A percentile compares a stretch with the other conserved stretches of the same genome.
Evolutionary conservation across 2,329 filamentous ascomycete species (phyloP).

Genomic region (Fusarium sp.): DNA sequence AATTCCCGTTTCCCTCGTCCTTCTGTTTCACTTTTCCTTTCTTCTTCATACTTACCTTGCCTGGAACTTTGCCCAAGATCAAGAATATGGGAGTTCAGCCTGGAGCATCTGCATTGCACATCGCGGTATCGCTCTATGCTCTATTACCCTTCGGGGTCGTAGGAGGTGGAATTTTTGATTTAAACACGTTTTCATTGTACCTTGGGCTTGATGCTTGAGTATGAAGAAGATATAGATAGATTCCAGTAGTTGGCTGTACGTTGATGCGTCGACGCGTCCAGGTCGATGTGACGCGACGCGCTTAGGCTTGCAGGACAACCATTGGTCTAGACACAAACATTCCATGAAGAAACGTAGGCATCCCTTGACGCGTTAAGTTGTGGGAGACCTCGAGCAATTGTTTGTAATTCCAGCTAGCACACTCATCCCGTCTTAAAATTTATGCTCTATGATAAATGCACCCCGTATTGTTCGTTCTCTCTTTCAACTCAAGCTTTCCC

Average conservation of each 20-base stretch:
- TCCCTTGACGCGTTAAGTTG: too few species aligned
- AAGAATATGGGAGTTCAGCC: too few species aligned
- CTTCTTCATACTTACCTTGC: slow-evolving; percentile 21
- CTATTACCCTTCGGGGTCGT: slow-evolving; percentile 20
- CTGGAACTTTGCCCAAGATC: too few species aligned
- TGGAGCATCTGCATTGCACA: slow-evolving; percentile 13
- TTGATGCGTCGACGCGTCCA: not conserved
- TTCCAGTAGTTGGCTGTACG: fast-evolving
- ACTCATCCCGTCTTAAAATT: too few species aligned
- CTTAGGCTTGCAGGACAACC: too few species aligned
- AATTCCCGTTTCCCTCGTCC: not conserved
- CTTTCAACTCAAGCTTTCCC: slow-evolving; percentile 2
- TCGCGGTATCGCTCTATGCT: slow-evolving; percentile 16
- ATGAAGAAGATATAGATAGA: slow-evolving; percentile 1
- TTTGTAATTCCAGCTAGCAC: too few species aligned
- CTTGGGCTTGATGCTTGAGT: not conserved
- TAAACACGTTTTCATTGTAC: slow-evolving; percentile 15
- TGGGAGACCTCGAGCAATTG: too few species aligned
- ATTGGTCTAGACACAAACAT: too few species aligned
- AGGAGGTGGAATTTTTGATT: slow-evolving; percentile 25
- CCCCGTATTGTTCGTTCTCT: too few species aligned
- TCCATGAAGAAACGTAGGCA: too few species aligned
- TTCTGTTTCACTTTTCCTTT: slow-evolving; percentile 6
- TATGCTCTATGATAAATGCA: too few species aligned
- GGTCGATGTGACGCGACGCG: not conserved